Evolutionary conservation across 2,329 filamentous ascomycete species (phyloP).

Genomic region (Ophiognomonia clavigignenti-juglandacearum): DNA sequence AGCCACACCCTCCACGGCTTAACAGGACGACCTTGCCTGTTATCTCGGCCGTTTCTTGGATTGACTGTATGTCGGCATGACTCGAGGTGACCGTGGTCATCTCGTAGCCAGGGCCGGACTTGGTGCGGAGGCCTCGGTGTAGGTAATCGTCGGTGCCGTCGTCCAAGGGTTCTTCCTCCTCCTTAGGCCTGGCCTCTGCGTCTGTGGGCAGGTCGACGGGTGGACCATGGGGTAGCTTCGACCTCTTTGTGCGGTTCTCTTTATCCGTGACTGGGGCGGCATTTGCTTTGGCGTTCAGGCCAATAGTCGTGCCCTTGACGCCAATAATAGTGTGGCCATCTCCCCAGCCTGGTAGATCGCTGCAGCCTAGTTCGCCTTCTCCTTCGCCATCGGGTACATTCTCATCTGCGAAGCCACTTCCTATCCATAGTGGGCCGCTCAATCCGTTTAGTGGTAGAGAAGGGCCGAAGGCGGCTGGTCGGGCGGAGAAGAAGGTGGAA

Average conservation of each 20-base stretch:
- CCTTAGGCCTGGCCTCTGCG: slow-evolving; percentile 22
- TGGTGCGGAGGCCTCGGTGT: slow-evolving; percentile 45
- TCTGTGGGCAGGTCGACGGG: slow-evolving; percentile 23
- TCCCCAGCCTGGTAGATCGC: slow-evolving; percentile 86
- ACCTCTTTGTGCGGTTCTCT: slow-evolving; percentile 31
- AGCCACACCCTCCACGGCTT: slow-evolving; percentile 90
- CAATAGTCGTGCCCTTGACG: slow-evolving; percentile 39
- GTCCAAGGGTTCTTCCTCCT: slow-evolving; percentile 35
- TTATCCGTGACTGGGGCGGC: slow-evolving; percentile 23
- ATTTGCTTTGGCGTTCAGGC: slow-evolving; percentile 30
- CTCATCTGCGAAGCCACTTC: slow-evolving; percentile 85
- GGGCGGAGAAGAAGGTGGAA: slow-evolving; percentile 90
- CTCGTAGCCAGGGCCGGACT: slow-evolving; percentile 28
- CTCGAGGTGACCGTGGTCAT: slow-evolving; percentile 31
- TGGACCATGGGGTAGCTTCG: slow-evolving; percentile 26
- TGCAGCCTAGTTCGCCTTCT: slow-evolving; percentile 88
- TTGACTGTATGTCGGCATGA: slow-evolving; percentile 88
- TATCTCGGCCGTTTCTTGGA: slow-evolving; percentile 91
- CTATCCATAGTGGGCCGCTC: slow-evolving; percentile 89
- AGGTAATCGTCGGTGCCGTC: slow-evolving; percentile 86
- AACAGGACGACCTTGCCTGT: slow-evolving; percentile 87
- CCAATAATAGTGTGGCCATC: slow-evolving; percentile 41
- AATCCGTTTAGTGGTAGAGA: slow-evolving; percentile 69
- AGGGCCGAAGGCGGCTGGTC: slow-evolving; percentile 90
- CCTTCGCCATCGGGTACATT: slow-evolving; percentile 56